These are phyloP conservation scores for Nevesoporus exiguus DNA, from an alignment of 768 basidiomycete species.

Conservation along the genomic window DNA sequence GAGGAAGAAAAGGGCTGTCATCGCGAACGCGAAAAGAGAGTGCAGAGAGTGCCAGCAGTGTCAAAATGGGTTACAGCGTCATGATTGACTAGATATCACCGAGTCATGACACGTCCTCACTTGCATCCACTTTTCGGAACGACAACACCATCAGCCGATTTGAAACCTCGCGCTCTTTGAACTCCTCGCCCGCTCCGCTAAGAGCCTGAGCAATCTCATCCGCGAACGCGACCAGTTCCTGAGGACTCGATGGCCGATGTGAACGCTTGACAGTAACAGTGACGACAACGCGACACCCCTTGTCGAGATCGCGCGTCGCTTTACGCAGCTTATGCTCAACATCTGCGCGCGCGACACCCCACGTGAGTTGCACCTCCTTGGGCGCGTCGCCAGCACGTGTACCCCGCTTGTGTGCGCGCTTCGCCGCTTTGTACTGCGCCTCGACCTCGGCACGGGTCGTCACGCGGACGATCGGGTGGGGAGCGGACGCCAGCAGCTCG, in stretches of 20 bases:
- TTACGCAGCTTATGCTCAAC: slow-evolving; percentile 63
- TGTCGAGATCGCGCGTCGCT: slow-evolving; percentile 53
- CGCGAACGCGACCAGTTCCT: slow-evolving; percentile 39
- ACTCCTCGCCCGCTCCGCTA: slow-evolving; percentile 51
- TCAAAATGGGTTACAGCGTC: too few species aligned
- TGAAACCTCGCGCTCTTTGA: slow-evolving; percentile 43
- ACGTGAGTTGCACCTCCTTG: slow-evolving; percentile 74
- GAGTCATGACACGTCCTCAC: slow-evolving; percentile 2
- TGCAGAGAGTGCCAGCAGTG: too few species aligned
- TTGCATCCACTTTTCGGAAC: slow-evolving; percentile 33
- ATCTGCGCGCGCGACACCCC: slow-evolving; percentile 59
- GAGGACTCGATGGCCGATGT: slow-evolving; percentile 32
- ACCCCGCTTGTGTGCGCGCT: slow-evolving; percentile 33
- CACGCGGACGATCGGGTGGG: slow-evolving; percentile 60
- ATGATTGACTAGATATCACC: background rate
- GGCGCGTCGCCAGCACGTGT: slow-evolving; percentile 29
- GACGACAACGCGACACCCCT: slow-evolving; percentile 56
- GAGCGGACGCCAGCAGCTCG: slow-evolving; percentile 50
- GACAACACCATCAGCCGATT: slow-evolving; percentile 39
- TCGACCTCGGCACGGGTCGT: slow-evolving; percentile 44
- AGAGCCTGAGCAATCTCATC: slow-evolving; percentile 36
- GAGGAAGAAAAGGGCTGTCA: too few species aligned
- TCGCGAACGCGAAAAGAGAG: too few species aligned
- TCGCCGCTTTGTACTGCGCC: slow-evolving; percentile 36
- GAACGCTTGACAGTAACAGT: slow-evolving; percentile 50